A percentile compares a stretch with the other conserved stretches of the same genome.
Conservation (phyloP, 495 filamentous ascomycete species). For the Penicillium lagena region DNA sequence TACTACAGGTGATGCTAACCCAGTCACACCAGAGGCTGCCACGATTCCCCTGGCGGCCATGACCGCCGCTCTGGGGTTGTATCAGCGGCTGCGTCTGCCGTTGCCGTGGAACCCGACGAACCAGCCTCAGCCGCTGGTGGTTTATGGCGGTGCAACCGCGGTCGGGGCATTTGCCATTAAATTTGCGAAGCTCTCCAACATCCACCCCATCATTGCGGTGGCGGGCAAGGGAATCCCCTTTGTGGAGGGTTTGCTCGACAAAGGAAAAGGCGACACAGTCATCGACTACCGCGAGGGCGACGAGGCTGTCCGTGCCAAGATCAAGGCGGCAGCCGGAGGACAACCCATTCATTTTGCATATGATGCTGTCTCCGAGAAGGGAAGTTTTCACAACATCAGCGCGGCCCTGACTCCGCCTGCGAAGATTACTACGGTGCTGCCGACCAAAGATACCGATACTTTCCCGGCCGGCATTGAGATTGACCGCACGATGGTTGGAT, state of each 20-base stretch:
- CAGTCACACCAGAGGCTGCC: slow-evolving; percentile 45
- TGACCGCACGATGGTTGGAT: slow-evolving; percentile 6
- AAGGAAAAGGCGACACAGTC: slow-evolving; percentile 58
- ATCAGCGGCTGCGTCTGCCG: slow-evolving; percentile 52
- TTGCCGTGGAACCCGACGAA: slow-evolving; percentile 52
- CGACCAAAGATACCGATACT: slow-evolving; percentile 14
- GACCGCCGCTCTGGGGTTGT: slow-evolving; percentile 64
- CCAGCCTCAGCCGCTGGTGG: slow-evolving; percentile 44
- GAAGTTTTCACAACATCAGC: slow-evolving; percentile 27
- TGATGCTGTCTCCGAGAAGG: slow-evolving; percentile 55
- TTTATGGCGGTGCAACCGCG: slow-evolving; percentile 63
- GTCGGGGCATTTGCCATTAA: slow-evolving; percentile 67
- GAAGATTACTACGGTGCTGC: slow-evolving; percentile 52
- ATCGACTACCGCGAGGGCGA: slow-evolving; percentile 60
- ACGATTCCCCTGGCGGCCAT: slow-evolving; percentile 68
- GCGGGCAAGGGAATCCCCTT: slow-evolving; percentile 53
- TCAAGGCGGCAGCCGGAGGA: slow-evolving; percentile 13
- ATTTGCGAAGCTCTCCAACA: slow-evolving; percentile 57
- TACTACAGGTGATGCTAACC: neutral
- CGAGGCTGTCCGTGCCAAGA: slow-evolving; percentile 13
- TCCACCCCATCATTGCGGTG: slow-evolving; percentile 67
- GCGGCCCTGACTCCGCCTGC: slow-evolving; percentile 21
- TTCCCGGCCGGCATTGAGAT: slow-evolving; percentile 17
- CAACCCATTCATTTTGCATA: slow-evolving; percentile 39
- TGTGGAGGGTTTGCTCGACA: slow-evolving; percentile 55